These are phyloP conservation scores for Fragaria vesca DNA, from an alignment of 306 rosid species.

Conservation along the genomic window DNA sequence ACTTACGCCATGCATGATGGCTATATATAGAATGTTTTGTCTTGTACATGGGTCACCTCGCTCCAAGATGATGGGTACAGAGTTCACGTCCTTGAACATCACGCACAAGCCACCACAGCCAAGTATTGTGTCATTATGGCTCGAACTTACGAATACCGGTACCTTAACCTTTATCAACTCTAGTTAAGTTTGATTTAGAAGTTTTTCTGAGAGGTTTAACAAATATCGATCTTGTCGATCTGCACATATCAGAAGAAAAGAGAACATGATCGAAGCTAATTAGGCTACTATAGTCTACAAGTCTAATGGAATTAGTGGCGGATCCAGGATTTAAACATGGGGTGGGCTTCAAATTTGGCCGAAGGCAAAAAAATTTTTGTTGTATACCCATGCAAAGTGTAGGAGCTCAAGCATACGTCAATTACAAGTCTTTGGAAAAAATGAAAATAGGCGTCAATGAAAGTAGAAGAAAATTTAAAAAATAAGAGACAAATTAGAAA, in stretches of 20 bases:
- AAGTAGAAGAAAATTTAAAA: too few relatives aligned
- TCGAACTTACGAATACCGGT: background rate
- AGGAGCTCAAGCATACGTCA: too few relatives aligned
- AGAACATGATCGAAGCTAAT: background rate
- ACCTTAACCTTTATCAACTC: background rate
- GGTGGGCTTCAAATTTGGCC: too few relatives aligned
- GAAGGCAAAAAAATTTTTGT: too few relatives aligned
- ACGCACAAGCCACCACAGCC: background rate
- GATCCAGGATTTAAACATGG: too few relatives aligned
- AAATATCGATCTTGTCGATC: background rate
- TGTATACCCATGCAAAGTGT: too few relatives aligned
- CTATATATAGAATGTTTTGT: slow-evolving; percentile 7
- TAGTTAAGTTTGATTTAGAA: background rate
- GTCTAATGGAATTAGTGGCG: background rate
- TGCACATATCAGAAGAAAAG: background rate
- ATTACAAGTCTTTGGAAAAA: too few relatives aligned
- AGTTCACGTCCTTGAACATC: slow-evolving; percentile 17
- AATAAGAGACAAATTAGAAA: too few relatives aligned
- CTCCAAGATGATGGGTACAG: slow-evolving; percentile 17
- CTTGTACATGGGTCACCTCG: background rate
- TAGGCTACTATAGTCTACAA: background rate
- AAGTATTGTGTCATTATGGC: background rate
- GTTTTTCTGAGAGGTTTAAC: background rate
- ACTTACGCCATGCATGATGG: slow-evolving; percentile 24
- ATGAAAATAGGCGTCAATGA: too few relatives aligned